phyloP scores from a whole-genome alignment of 2,329 filamentous ascomycete genomes.

The Calycina herbarum region DNA sequence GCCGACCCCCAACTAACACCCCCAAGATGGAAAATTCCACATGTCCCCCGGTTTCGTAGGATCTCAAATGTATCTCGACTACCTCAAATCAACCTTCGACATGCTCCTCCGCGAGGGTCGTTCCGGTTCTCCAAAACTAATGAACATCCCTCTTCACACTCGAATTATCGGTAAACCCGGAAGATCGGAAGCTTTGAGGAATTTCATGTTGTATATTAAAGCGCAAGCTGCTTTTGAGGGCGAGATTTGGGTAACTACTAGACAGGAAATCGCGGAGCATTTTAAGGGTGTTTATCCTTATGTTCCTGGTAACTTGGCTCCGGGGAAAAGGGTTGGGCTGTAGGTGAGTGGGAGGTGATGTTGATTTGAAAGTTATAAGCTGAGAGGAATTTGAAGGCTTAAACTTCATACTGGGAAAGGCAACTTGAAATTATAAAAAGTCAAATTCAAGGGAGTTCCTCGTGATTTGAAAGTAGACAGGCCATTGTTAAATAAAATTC shows the following conservation, averaged over 20 bases:
- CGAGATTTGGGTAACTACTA: slow-evolving; percentile 53
- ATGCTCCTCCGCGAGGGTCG: slow-evolving; percentile 46
- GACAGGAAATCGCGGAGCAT: slow-evolving; percentile 51
- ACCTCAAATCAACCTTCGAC: slow-evolving; percentile 54
- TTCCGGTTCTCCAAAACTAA: slow-evolving; percentile 51
- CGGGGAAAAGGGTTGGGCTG: not conserved
- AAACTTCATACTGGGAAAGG: no score
- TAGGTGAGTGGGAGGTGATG: not conserved
- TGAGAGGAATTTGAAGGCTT: no score
- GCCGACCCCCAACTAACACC: not conserved
- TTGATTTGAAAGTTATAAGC: not conserved
- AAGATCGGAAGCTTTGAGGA: slow-evolving; percentile 48
- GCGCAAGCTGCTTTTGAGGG: slow-evolving; percentile 42
- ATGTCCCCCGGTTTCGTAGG: slow-evolving; percentile 28
- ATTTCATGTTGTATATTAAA: slow-evolving; percentile 53
- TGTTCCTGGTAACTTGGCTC: slow-evolving; percentile 37
- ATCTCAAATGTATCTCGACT: slow-evolving; percentile 29
- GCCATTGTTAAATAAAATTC: no score
- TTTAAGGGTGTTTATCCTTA: slow-evolving; percentile 51
- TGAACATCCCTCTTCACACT: slow-evolving; percentile 55
- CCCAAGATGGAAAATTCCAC: slow-evolving; percentile 29
- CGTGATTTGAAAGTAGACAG: no score
- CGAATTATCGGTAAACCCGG: slow-evolving; percentile 52
- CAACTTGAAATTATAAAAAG: no score
- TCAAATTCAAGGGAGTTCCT: no score